Percentiles rank a stretch among this genome's conserved stretches.
Evolutionary conservation across 371 early-diverging fungal species (phyloP).

Genomic region (Catenaria anguillulae): DNA sequence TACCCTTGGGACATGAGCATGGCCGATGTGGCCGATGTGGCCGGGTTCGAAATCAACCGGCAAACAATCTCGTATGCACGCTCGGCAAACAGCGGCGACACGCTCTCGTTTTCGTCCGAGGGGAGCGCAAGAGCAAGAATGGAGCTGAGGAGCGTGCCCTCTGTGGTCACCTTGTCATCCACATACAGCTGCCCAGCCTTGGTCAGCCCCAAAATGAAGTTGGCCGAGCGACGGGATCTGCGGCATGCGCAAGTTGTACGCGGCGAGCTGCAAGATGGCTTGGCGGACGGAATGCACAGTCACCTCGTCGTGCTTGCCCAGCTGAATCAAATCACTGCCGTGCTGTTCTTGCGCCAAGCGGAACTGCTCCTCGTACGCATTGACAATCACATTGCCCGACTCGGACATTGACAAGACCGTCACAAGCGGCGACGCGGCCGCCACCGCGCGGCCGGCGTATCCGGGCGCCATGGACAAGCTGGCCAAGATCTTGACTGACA

Average conservation of each 20-base stretch:
- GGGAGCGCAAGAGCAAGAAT: not conserved
- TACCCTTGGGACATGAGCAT: slow-evolving; percentile 61
- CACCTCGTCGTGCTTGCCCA: not conserved
- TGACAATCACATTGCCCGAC: slow-evolving; percentile 3
- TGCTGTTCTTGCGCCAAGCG: too few relatives aligned
- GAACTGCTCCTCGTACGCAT: slow-evolving; percentile 9
- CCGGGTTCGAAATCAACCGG: slow-evolving; percentile 49
- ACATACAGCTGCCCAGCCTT: not conserved
- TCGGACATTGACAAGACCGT: not conserved
- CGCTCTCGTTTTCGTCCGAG: not conserved
- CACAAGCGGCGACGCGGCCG: not conserved
- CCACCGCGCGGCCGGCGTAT: not conserved
- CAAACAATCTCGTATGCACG: slow-evolving; percentile 54
- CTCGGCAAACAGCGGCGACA: slow-evolving; percentile 11
- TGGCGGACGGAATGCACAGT: slow-evolving; percentile 34
- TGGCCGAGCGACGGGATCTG: slow-evolving; percentile 52
- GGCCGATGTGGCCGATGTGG: slow-evolving; percentile 35
- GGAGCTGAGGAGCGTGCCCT: not conserved
- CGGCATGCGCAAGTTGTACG: slow-evolving; percentile 35
- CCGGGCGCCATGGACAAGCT: slow-evolving; percentile 44
- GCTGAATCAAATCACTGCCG: too few relatives aligned
- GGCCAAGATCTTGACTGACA: slow-evolving; percentile 54
- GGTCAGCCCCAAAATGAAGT: slow-evolving; percentile 63
- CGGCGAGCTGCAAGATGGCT: slow-evolving; percentile 51
- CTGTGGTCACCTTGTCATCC: not conserved